Evolutionary conservation across 495 filamentous ascomycete genomes (phyloP), one percentile per base, ranked within the genome.

Genomic region (Hyaloscypha finlandica): DNA sequence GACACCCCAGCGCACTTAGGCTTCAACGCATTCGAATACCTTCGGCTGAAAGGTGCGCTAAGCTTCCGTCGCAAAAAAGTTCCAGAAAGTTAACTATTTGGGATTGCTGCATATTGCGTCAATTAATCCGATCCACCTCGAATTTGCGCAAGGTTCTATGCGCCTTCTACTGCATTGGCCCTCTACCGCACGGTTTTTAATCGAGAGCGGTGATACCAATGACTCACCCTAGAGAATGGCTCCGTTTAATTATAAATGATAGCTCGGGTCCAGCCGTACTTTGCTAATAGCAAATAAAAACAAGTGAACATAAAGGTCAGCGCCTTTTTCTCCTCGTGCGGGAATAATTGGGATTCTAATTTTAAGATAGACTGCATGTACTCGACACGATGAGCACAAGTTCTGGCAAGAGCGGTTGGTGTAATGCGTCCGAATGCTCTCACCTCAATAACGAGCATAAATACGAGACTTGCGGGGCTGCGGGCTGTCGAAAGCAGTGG

Each of bases 51-150:
- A 30, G 19, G 35, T 5, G 61, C 45, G 25, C 61, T 35, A 29
- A 9, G 39, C 30, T 52, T 8, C 8, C n/a, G 42, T 30, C 39
- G 61, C 30, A n/a, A 53, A 35, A 45, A 54, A 62, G 30, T 32
- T 63, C 39, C 30, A 53, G 59, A 61, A 45, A n/a, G 12, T 42
- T 45, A 42, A 61, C 59, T 39, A 8, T 61, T 45, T 61, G 35
- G 59, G 35, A 61, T 19, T 48, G 9, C 19, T 48, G 19, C 42
- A 48, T 48, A 48, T 48, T 19, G n/a, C n/a, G n/a, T n/a, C n/a
- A n/a, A n/a, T n/a, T n/a, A n/a, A n/a, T n/a, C n/a, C n/a, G n/a
- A n/a, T n/a, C n/a, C n/a, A n/a, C n/a, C n/a, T n/a, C n/a, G n/a
- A n/a, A n/a, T n/a, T n/a, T n/a, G n/a, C n/a, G n/a, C n/a, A n/a